Percentiles rank a stretch among this genome's conserved stretches.
Evolutionary conservation across 768 basidiomycete genomes (phyloP).

Genomic region (Mycena chlorophos): DNA sequence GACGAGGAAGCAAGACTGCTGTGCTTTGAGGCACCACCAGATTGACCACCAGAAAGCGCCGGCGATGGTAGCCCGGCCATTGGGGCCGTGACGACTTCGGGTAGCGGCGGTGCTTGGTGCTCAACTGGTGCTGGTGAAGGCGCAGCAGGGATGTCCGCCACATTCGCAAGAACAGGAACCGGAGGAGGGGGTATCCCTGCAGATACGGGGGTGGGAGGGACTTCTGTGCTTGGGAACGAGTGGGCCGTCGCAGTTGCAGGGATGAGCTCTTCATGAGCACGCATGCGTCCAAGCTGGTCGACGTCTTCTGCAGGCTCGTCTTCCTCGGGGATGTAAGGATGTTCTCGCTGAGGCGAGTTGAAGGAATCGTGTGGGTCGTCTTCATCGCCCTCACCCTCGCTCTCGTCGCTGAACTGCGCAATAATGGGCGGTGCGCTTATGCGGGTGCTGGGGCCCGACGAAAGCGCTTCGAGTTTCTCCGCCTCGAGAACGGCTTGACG

Average conservation of each 20-base stretch:
- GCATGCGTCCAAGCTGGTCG: slow-evolving; percentile 25
- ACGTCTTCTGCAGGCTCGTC: slow-evolving; percentile 50
- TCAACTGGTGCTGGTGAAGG: slow-evolving; percentile 19
- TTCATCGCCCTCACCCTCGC: slow-evolving; percentile 67
- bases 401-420: slow-evolving; percentile 78
- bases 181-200: slow-evolving; percentile 29
- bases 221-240: slow-evolving; percentile 18
- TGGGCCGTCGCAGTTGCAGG: slow-evolving; percentile 39
- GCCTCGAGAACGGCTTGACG: slow-evolving; percentile 61
- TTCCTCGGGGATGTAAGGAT: slow-evolving; percentile 70
- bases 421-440: slow-evolving; percentile 63
- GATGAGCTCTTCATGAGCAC: slow-evolving; percentile 22
- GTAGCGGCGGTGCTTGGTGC: slow-evolving; percentile 26
- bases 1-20: slow-evolving; percentile 37
- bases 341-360: slow-evolving; percentile 43
- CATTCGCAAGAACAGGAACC: slow-evolving; percentile 32
- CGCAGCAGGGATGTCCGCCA: slow-evolving; percentile 10
- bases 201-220: slow-evolving; percentile 29
- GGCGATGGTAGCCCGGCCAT: slow-evolving; percentile 28
- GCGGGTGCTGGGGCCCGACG: slow-evolving; percentile 25
- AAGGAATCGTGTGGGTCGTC: slow-evolving; percentile 46
- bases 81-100: slow-evolving; percentile 28
- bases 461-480: slow-evolving; percentile 46
- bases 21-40: slow-evolving; percentile 38
- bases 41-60: slow-evolving; percentile 21